Base-by-base conservation (phyloP, 1,284 basidiomycete species). In the Albatrellus sp. region DNA sequence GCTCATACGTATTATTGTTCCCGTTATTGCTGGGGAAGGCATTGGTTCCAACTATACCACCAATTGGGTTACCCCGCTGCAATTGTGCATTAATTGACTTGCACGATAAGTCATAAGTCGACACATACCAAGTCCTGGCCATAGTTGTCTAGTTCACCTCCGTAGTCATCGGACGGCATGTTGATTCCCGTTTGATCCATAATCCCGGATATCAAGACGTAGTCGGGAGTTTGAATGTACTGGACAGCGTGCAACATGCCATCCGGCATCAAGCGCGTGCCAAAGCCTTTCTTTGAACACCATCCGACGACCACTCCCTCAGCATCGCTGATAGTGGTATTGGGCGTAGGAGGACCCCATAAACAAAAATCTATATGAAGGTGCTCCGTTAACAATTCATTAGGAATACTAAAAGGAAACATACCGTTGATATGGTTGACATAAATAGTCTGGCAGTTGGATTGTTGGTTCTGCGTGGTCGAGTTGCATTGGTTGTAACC, bases 401-500 rank as follows among this genome's bases (percentile, higher is more conserved):
- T 28, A 42, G 3, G 7, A 24, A 40, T 2, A 31, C 14, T 45
- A 32, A 34, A 32, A 42, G 3, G 16, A 4, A 16, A 55, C 63
- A 8, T 44, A 76, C 77, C 77, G 48, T 73, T 69, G 28, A 75
- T 55, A 48, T 60, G 55, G 62, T 76, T 76, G 31, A 73, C 56
- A 49, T 77, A 66, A 0, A 66, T 59, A 0, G 81, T 85, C 60
- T 85, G 82, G 55, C 83, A 85, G 41, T 70, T 49, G 0, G 80
- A 81, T 2, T 67, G 40, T 45, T 68, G 70, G 52, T 68, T 70
- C 34, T 76, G 64, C 6, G 81, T 85, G 5, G 80, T 82, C 2
- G 75, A 70, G 63, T 85, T 84, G 60, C 83, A 86, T 3, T 62
- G 52, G 60, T 84, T 85, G 67, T 75, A 84, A 6, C 82, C 82